Evolutionary conservation across 257 asterid genomes (phyloP).

Genomic region (Solanum pinnatisectum): DNA sequence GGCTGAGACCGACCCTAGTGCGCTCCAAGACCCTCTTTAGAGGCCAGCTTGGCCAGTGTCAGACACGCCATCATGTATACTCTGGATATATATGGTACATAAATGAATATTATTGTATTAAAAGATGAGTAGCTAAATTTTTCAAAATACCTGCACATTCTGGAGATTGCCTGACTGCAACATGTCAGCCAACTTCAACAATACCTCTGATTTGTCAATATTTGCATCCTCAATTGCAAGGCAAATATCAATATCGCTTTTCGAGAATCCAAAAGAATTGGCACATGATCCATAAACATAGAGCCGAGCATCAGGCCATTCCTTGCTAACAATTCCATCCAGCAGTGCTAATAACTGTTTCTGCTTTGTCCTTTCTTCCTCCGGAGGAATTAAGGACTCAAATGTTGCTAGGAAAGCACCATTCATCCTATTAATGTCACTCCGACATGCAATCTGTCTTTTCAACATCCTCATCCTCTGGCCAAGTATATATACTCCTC

Average conservation of each 20-base stretch:
- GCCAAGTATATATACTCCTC: conserved; percentile 68
- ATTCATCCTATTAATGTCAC: conserved; percentile 41
- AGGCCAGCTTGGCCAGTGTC: neutral
- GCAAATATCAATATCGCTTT: conserved; percentile 90
- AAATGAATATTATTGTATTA: neutral
- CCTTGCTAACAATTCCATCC: conserved; percentile 58
- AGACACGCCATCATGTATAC: neutral
- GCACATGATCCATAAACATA: conserved; percentile 92
- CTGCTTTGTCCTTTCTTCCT: conserved; percentile 86
- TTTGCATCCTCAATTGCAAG: conserved; percentile 54
- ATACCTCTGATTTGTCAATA: conserved; percentile 52
- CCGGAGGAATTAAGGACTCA: conserved; percentile 75
- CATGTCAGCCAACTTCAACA: conserved; percentile 79
- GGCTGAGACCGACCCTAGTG: neutral
- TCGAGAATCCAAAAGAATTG: conserved; percentile 88
- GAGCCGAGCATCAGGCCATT: conserved; percentile 81
- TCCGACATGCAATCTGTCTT: conserved; percentile 42
- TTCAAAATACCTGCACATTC: conserved; percentile 70
- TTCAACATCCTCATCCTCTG: conserved; percentile 64
- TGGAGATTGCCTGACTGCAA: conserved; percentile 61
- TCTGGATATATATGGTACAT: neutral
- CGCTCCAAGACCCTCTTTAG: neutral
- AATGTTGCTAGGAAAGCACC: conserved; percentile 50
- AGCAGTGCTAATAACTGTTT: conserved; percentile 49
- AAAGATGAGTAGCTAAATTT: neutral